phyloP scores from a whole-genome alignment of 768 basidiomycete genomes.

The Leccinum subtestaceum region DNA sequence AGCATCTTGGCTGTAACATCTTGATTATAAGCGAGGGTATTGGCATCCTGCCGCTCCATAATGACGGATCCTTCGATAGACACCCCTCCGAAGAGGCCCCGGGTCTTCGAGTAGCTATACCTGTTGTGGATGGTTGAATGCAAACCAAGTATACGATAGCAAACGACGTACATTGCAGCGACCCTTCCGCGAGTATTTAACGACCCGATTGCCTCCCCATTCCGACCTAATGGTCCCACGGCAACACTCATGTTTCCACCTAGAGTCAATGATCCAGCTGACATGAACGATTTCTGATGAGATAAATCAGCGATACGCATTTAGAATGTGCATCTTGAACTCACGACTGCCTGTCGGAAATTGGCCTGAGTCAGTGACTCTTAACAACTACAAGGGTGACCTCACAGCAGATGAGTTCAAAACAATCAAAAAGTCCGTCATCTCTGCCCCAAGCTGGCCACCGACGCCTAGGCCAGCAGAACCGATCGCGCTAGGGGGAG shows the following conservation, averaged over 20 bases:
- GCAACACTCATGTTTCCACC: conserved; percentile 91
- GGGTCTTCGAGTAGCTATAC: conserved; percentile 90
- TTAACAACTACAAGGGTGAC: conserved; percentile 8
- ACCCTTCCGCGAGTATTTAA: conserved; percentile 82
- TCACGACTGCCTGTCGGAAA: conserved; percentile 55
- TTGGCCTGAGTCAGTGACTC: conserved; percentile 5
- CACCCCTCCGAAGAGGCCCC: conserved; percentile 91
- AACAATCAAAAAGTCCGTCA: conserved; percentile 90
- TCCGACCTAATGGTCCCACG: conserved; percentile 89
- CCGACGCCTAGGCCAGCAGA: conserved; percentile 89
- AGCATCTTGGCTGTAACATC: conserved; percentile 77
- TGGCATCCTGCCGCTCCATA: conserved; percentile 92
- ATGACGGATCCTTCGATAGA: conserved; percentile 89
- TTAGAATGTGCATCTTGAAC: conserved; percentile 21
- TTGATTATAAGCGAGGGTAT: conserved; percentile 72
- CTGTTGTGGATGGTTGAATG: conserved; percentile 33
- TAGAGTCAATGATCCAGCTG: conserved; percentile 84
- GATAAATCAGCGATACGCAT: conserved; percentile 2
- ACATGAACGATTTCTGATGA: conserved; percentile 82
- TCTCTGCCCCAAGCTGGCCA: conserved; percentile 76
- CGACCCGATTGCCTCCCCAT: conserved; percentile 85
- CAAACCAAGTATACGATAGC: not conserved
- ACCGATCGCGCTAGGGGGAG: conserved; percentile 92
- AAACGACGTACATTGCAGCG: conserved; percentile 73
- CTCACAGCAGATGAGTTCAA: conserved; percentile 78